phyloP scores from a whole-genome alignment of 208 protist genomes.

The Acanthamoeba lenticulata region DNA sequence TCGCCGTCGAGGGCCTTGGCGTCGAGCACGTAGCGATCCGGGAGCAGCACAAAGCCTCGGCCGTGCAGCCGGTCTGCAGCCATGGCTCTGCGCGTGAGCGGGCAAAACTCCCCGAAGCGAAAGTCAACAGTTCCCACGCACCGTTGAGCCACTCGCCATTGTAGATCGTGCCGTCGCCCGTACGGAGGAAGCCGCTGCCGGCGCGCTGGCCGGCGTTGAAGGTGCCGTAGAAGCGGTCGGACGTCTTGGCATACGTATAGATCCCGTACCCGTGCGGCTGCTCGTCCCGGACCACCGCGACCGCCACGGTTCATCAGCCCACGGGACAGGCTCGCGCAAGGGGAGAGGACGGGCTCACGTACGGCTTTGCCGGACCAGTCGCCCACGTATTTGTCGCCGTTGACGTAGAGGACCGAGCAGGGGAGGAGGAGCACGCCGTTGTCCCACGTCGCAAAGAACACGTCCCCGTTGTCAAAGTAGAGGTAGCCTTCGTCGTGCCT shows the following conservation, averaged over 20 bases:
- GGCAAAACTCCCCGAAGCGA: not conserved
- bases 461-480: constrained; percentile 45
- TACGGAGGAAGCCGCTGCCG: constrained; percentile 23
- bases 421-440: constrained; percentile 4
- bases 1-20: constrained; percentile 7
- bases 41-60: not conserved
- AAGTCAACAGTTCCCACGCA: not conserved
- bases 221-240: constrained; percentile 3
- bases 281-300: not conserved
- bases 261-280: constrained; percentile 52
- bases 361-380: not conserved
- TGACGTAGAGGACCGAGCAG: constrained; percentile 47
- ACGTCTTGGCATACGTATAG: constrained; percentile 35
- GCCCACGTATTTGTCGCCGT: constrained; percentile 54
- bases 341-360: not conserved
- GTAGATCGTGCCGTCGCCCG: constrained; percentile 50
- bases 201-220: not conserved
- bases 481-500: constrained; percentile 43
- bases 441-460: constrained; percentile 29
- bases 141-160: constrained; percentile 58
- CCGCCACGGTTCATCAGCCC: not conserved
- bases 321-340: not conserved
- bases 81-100: not conserved
- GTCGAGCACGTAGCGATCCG: constrained; percentile 29
- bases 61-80: constrained; percentile 24